phyloP scores from a whole-genome alignment of 23 red algal genomes.

The Cyanidiococcus yangmingshanensis region DNA sequence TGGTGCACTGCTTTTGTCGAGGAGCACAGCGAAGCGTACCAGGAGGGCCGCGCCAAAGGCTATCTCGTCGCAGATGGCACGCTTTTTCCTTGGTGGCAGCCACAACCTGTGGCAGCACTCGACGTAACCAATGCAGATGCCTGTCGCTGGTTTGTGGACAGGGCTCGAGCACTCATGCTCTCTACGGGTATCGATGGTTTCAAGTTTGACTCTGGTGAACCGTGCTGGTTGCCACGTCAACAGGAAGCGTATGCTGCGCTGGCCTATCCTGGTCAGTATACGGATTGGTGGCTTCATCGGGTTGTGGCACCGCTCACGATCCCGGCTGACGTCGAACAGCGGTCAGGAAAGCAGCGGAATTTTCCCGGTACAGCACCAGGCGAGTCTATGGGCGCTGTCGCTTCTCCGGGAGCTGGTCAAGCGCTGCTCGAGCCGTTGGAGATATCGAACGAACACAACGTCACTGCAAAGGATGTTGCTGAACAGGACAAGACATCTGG shows the following conservation, averaged over 20 bases:
- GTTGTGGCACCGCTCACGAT: conserved; percentile 17
- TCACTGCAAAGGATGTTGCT: not conserved
- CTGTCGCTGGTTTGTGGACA: conserved; percentile 42
- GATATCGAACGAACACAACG: not conserved
- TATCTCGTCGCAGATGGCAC: conserved; percentile 28
- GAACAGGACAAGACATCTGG: no score
- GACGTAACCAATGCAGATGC: conserved; percentile 61
- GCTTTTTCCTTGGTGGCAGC: conserved; percentile 78
- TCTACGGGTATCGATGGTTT: conserved; percentile 79
- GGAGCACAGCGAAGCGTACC: conserved; percentile 24
- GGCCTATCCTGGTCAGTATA: conserved; percentile 59
- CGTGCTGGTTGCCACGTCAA: conserved; percentile 60
- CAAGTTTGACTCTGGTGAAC: conserved; percentile 93
- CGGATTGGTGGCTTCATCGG: conserved; percentile 41
- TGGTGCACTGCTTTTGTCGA: conserved; percentile 68
- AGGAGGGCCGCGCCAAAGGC: not conserved
- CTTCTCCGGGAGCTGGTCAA: not conserved
- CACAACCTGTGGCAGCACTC: conserved; percentile 52
- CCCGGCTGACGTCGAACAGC: not conserved
- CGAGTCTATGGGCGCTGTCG: not conserved
- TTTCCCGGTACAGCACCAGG: not conserved
- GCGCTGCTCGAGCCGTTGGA: not conserved
- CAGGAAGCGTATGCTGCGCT: conserved; percentile 30
- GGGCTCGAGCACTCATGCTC: conserved; percentile 32
- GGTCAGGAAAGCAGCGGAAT: not conserved